Conservation (phyloP, 257 asterid genomes). For the Lycium ferocissimum region DNA sequence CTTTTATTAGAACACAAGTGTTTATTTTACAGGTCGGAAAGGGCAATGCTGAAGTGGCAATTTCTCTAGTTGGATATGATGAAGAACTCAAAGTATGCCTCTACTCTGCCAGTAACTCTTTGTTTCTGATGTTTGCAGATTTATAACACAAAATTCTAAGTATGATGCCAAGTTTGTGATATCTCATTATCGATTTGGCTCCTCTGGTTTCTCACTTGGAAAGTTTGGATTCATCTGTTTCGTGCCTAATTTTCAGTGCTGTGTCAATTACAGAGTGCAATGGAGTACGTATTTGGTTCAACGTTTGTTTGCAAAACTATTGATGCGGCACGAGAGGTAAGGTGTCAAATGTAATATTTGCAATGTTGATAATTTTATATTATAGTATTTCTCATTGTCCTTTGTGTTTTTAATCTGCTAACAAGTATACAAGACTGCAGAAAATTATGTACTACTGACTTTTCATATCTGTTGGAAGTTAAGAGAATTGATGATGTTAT, state of each 20-base stretch:
- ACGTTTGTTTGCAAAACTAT: slow-evolving; percentile 91
- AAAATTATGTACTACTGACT: neutral
- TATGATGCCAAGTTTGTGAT: neutral
- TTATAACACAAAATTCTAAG: slow-evolving; percentile 9
- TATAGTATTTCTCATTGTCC: neutral
- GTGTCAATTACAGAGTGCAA: slow-evolving; percentile 76
- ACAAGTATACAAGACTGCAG: neutral
- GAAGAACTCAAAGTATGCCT: slow-evolving; percentile 76
- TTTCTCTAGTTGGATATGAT: slow-evolving; percentile 88
- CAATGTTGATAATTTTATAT: neutral
- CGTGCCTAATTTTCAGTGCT: slow-evolving; percentile 34
- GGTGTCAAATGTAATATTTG: slow-evolving; percentile 11
- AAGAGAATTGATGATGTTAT: neutral
- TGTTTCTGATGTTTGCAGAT: slow-evolving; percentile 26
- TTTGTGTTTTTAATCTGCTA: neutral
- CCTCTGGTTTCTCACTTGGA: slow-evolving; percentile 16
- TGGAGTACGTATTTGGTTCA: slow-evolving; percentile 96
- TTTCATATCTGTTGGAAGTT: neutral
- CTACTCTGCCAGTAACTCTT: slow-evolving; percentile 28
- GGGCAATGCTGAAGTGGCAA: slow-evolving; percentile 97
- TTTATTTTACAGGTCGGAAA: slow-evolving; percentile 74
- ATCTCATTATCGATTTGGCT: slow-evolving; percentile 5
- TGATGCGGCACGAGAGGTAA: slow-evolving; percentile 89
- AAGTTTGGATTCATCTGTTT: neutral
- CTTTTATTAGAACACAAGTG: slow-evolving; percentile 15